phyloP scores from a whole-genome alignment of 1,139 yeast genomes.

The Hanseniaspora sp. region DNA sequence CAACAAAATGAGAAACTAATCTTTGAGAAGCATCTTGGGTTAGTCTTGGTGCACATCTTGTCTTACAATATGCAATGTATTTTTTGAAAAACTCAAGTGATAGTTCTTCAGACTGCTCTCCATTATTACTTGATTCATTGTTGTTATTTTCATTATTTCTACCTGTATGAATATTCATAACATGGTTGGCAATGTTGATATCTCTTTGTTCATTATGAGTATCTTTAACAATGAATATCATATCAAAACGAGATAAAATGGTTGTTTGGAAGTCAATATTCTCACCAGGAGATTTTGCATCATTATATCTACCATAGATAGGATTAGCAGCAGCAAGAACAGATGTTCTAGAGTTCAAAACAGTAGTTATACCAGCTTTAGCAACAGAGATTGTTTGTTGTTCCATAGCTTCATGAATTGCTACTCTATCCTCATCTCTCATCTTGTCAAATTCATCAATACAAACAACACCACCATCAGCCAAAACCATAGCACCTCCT shows the following conservation, averaged over 20 bases:
- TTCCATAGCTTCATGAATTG: slow-evolving; percentile 99
- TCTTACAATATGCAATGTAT: slow-evolving; percentile 79
- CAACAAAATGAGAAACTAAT: slow-evolving; percentile 87
- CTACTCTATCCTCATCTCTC: slow-evolving; percentile 98
- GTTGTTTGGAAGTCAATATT: slow-evolving; percentile 97
- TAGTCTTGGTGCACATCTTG: slow-evolving; percentile 85
- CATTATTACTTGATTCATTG: slow-evolving; percentile 19
- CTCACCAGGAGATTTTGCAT: slow-evolving; percentile 91
- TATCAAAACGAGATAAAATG: slow-evolving; percentile 90
- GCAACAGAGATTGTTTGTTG: slow-evolving; percentile 99
- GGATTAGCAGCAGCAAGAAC: slow-evolving; percentile 98
- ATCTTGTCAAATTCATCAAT: slow-evolving; percentile 98
- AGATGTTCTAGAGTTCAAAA: slow-evolving; percentile 86
- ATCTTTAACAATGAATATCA: slow-evolving; percentile 95
- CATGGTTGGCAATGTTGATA: slow-evolving; percentile 84
- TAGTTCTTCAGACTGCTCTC: slow-evolving; percentile 51
- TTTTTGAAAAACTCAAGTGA: slow-evolving; percentile 85
- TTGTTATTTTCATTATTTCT: slow-evolving; percentile 49
- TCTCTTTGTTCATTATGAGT: slow-evolving; percentile 83
- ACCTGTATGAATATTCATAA: slow-evolving; percentile 88
- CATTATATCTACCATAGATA: slow-evolving; percentile 90
- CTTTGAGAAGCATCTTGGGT: slow-evolving; percentile 84
- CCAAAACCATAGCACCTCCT: slow-evolving; percentile 99
- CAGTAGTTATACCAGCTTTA: slow-evolving; percentile 96
- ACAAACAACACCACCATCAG: slow-evolving; percentile 98